A percentile compares a stretch with the other conserved stretches of the same genome.
These are phyloP conservation scores for Hippophae rhamnoides DNA, from an alignment of 306 rosid genomes.

Conservation along the genomic window DNA sequence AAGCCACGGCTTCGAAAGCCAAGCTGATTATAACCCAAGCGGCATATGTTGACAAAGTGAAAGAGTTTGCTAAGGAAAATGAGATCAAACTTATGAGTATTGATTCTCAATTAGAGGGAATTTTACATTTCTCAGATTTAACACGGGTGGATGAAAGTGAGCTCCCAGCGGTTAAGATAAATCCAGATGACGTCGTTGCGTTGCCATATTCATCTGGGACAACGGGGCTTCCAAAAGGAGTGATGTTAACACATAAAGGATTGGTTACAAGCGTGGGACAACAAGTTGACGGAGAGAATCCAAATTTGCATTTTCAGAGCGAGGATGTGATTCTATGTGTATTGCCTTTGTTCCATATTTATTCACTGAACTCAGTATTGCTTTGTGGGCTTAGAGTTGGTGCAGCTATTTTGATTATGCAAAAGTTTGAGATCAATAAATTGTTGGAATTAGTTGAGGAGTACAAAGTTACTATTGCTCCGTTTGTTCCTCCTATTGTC, in stretches of 20 bases:
- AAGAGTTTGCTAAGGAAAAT: slow-evolving; percentile 20
- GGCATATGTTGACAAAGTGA: slow-evolving; percentile 34
- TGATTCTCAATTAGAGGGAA: slow-evolving; percentile 11
- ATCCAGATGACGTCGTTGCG: slow-evolving; percentile 63
- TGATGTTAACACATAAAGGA: slow-evolving; percentile 59
- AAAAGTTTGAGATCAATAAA: slow-evolving; percentile 42
- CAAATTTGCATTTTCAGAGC: slow-evolving; percentile 34
- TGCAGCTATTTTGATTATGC: slow-evolving; percentile 54
- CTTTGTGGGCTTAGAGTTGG: slow-evolving; percentile 59
- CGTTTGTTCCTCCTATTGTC: slow-evolving; percentile 71
- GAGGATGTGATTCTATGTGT: slow-evolving; percentile 69
- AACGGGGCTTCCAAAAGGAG: slow-evolving; percentile 66
- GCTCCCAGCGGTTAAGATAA: slow-evolving; percentile 41
- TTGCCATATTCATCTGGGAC: slow-evolving; percentile 78
- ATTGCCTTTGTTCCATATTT: slow-evolving; percentile 74
- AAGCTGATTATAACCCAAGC: slow-evolving; percentile 44
- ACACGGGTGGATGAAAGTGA: slow-evolving; percentile 34
- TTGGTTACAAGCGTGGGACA: slow-evolving; percentile 62
- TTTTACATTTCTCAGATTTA: slow-evolving; percentile 26
- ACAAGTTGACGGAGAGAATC: slow-evolving; percentile 69
- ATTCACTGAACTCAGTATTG: slow-evolving; percentile 57
- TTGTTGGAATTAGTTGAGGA: slow-evolving; percentile 35
- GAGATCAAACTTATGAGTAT: slow-evolving; percentile 25
- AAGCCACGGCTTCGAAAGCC: slow-evolving; percentile 32
- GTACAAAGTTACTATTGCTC: slow-evolving; percentile 50